Percentiles rank a stretch among this genome's conserved stretches.
Evolutionary conservation across 768 basidiomycete genomes (phyloP).

Genomic region (Cystofilobasidium capitatum): DNA sequence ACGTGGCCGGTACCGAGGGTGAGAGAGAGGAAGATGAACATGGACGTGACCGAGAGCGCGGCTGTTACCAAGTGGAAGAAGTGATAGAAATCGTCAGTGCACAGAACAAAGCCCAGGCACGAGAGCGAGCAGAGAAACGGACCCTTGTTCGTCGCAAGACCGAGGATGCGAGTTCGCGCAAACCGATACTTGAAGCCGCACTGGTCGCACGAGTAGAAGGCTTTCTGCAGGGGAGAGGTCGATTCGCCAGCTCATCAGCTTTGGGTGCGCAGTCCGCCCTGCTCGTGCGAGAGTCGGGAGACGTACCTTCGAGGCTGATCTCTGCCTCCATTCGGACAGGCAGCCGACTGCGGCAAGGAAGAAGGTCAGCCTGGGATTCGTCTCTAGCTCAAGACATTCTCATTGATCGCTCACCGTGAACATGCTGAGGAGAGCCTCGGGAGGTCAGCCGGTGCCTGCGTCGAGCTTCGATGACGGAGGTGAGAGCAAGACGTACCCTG

Average conservation of each 20-base stretch:
- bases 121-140: neutral
- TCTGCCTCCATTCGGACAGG: constrained; percentile 8
- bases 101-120: neutral
- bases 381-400: neutral
- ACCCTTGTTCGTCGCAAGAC: constrained; percentile 18
- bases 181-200: constrained; percentile 20
- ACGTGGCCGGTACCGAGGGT: constrained; percentile 12
- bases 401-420: constrained; percentile 7
- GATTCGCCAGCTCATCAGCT: neutral
- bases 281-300: too few relatives aligned
- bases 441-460: neutral
- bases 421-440: neutral
- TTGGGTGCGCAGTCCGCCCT: neutral
- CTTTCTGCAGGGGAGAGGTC: neutral
- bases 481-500: neutral
- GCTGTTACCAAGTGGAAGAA: neutral
- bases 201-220: constrained; percentile 11
- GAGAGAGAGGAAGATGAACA: constrained; percentile 6
- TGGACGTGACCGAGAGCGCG: neutral
- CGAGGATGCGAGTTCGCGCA: constrained; percentile 13
- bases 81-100: neutral
- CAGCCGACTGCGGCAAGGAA: constrained; percentile 4
- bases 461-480: too few relatives aligned
- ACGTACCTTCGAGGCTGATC: constrained; percentile 6
- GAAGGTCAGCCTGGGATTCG: neutral